Evolutionary conservation across 768 basidiomycete species (phyloP).

Genomic region (Calvatia gigantea): DNA sequence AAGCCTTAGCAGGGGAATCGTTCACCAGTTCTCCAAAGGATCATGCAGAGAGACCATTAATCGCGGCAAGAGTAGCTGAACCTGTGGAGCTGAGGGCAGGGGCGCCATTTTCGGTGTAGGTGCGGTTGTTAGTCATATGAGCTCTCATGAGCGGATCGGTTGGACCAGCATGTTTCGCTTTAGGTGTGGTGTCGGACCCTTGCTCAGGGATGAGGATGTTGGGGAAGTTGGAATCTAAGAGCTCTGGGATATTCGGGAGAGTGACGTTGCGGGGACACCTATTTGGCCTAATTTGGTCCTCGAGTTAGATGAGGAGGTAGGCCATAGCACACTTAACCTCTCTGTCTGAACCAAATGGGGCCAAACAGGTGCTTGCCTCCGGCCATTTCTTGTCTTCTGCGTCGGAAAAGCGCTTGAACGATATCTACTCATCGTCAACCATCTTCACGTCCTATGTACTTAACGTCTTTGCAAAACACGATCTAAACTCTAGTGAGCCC

Average conservation of each 20-base stretch:
- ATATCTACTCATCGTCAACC: no score
- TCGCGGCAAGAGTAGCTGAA: conserved; percentile 54
- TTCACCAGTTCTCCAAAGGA: conserved; percentile 25
- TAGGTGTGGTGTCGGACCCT: neutral
- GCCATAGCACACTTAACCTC: no score
- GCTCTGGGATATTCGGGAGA: conserved; percentile 55
- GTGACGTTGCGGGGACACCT: conserved; percentile 45
- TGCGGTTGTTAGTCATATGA: conserved; percentile 40
- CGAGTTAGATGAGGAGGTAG: no score
- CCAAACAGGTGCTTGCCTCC: no score
- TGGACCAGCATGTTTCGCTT: conserved; percentile 7
- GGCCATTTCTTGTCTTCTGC: no score
- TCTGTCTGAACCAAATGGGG: no score
- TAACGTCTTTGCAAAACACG: no score
- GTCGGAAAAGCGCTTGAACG: no score
- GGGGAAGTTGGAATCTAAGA: conserved; percentile 53
- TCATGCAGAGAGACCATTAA: conserved; percentile 35
- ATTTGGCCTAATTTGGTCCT: no score
- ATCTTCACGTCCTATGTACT: no score
- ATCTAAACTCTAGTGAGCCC: no score
- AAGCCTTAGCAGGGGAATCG: conserved; percentile 41
- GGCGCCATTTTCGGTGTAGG: conserved; percentile 47
- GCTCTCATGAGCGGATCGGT: conserved; percentile 55
- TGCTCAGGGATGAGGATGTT: conserved; percentile 47
- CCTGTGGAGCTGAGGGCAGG: conserved; percentile 49